phyloP scores from a whole-genome alignment of 495 filamentous ascomycete species.

The Penicillium paxilli region DNA sequence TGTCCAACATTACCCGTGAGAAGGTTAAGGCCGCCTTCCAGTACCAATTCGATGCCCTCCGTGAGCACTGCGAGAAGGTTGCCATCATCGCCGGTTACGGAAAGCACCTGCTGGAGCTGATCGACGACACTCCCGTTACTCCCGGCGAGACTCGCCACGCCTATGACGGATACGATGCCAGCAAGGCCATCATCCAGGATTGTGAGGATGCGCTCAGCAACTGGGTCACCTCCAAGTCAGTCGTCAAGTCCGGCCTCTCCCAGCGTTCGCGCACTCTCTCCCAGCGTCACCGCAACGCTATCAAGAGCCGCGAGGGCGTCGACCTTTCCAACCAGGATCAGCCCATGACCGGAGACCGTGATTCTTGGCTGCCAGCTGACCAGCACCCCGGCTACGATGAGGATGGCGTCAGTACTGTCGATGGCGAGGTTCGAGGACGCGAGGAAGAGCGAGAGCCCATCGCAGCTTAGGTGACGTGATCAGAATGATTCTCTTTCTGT shows the following conservation, averaged over 20 bases:
- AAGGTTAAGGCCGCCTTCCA: slow-evolving; percentile 98
- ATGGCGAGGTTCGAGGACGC: slow-evolving; percentile 57
- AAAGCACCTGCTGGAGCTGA: slow-evolving; percentile 91
- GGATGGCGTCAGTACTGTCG: slow-evolving; percentile 54
- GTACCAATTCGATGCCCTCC: slow-evolving; percentile 97
- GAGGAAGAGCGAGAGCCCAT: slow-evolving; percentile 57
- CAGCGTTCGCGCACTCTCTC: slow-evolving; percentile 82
- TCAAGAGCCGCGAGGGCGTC: slow-evolving; percentile 59
- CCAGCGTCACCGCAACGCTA: slow-evolving; percentile 73
- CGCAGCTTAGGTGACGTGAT: slow-evolving; percentile 19
- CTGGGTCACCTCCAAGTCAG: slow-evolving; percentile 88
- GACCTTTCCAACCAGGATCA: slow-evolving; percentile 85
- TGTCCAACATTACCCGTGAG: slow-evolving; percentile 98
- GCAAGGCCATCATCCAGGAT: slow-evolving; percentile 98
- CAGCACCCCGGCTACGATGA: slow-evolving; percentile 68
- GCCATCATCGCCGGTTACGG: slow-evolving; percentile 97
- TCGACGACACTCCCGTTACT: slow-evolving; percentile 96
- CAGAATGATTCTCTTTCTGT: background rate
- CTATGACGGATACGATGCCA: slow-evolving; percentile 97
- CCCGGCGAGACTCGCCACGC: slow-evolving; percentile 94
- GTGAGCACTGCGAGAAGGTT: slow-evolving; percentile 97
- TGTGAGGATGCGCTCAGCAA: slow-evolving; percentile 96
- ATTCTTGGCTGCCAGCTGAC: slow-evolving; percentile 84
- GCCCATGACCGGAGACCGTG: slow-evolving; percentile 73
- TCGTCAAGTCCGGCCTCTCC: slow-evolving; percentile 82